These are phyloP conservation scores for Prunus davidiana DNA, from an alignment of 306 rosid genomes.

Conservation along the genomic window DNA sequence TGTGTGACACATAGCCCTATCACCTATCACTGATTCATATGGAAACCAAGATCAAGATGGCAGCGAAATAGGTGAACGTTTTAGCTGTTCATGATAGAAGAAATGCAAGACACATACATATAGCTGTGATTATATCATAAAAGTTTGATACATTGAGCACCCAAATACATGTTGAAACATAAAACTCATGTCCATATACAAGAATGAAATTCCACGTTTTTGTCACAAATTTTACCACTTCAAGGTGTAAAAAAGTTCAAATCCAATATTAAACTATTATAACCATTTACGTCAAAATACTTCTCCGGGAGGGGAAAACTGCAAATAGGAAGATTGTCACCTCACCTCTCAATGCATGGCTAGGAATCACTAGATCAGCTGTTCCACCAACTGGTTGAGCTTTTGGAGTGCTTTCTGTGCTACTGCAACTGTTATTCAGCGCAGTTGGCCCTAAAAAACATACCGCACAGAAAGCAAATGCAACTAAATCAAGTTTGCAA, in stretches of 20 bases:
- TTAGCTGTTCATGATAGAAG: neutral
- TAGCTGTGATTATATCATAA: neutral
- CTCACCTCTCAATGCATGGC: constrained; percentile 69
- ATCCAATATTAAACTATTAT: neutral
- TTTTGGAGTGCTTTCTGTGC: constrained; percentile 62
- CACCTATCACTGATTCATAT: neutral
- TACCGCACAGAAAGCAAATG: neutral
- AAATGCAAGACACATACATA: neutral
- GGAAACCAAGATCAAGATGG: neutral
- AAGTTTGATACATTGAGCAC: neutral
- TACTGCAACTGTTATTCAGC: constrained; percentile 70
- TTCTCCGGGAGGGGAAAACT: neutral
- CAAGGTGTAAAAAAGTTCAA: neutral
- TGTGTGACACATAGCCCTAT: neutral
- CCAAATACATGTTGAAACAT: neutral
- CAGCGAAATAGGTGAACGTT: neutral
- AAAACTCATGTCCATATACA: neutral
- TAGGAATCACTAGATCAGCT: constrained; percentile 51
- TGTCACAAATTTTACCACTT: neutral
- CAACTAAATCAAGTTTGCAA: neutral
- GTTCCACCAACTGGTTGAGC: constrained; percentile 47
- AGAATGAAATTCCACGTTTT: neutral
- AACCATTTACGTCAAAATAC: neutral
- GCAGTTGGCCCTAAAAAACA: constrained; percentile 46
- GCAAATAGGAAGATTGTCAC: neutral